Conservation (phyloP, 2,329 filamentous ascomycete species). For the Pyrenophora graminea region DNA sequence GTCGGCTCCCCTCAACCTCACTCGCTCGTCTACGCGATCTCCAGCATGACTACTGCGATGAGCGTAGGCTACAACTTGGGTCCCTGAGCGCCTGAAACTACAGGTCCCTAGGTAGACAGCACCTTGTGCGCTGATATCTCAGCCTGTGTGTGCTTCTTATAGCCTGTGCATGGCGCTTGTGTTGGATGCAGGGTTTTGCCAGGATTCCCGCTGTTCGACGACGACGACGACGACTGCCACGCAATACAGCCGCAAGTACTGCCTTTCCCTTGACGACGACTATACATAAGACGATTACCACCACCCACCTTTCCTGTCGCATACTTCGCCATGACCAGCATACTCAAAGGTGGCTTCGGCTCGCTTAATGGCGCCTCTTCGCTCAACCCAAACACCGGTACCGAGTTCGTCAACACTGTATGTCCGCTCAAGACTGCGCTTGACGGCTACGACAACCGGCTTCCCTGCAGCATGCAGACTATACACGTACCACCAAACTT, state of each 20-base stretch:
- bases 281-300: neutral
- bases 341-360: conserved; percentile 29
- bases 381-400: conserved; percentile 30
- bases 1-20: neutral
- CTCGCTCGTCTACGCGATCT: conserved; percentile 8
- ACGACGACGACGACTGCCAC: conserved; percentile 9
- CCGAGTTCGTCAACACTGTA: conserved; percentile 48
- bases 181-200: conserved; percentile 9
- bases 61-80: conserved; percentile 2
- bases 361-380: conserved; percentile 19
- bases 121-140: neutral
- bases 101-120: conserved; percentile 7
- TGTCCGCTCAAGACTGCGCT: conserved; percentile 43
- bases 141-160: conserved; percentile 4
- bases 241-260: neutral
- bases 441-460: conserved; percentile 44
- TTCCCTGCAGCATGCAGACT: conserved; percentile 40
- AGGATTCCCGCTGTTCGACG: conserved; percentile 1
- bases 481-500: conserved; percentile 50
- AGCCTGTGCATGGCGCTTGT: conserved; percentile 3
- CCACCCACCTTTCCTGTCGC: neutral
- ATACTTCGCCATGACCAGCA: conserved; percentile 20
- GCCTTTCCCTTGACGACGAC: neutral
- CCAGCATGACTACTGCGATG: conserved; percentile 5
- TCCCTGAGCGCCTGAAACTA: conserved; percentile 10